Percentiles rank a stretch among this genome's conserved stretches.
Evolutionary conservation across 176 grass and related monocot species (phyloP).

Genomic region (Guadua angustifolia): DNA sequence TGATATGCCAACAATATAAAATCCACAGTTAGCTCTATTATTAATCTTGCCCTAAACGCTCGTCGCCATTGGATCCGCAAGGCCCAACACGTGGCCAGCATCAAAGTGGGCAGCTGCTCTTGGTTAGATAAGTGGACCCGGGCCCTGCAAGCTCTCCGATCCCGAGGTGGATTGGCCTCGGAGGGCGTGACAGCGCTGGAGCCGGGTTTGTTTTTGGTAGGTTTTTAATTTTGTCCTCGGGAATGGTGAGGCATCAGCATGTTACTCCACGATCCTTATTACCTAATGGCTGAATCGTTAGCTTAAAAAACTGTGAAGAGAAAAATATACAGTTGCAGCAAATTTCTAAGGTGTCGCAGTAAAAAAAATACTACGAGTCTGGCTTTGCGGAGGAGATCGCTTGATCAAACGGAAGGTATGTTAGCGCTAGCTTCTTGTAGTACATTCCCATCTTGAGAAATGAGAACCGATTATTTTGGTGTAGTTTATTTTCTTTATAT

Average conservation of each 20-base stretch:
- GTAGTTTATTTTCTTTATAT: no score
- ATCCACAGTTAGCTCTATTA: no score
- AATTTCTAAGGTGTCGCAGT: no score
- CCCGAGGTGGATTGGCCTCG: slow-evolving; percentile 68
- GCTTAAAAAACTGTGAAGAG: background rate
- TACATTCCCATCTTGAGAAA: no score
- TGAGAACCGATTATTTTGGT: no score
- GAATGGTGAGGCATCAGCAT: background rate
- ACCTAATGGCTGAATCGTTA: background rate
- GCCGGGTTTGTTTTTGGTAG: background rate
- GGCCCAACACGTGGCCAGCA: background rate
- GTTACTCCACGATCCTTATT: slow-evolving; percentile 10
- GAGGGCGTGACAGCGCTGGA: slow-evolving; percentile 6
- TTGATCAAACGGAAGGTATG: no score
- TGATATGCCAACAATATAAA: no score
- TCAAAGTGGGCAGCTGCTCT: background rate
- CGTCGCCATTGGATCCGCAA: slow-evolving; percentile 36
- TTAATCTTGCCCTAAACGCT: no score
- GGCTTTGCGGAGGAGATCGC: background rate
- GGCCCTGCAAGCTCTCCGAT: slow-evolving; percentile 49
- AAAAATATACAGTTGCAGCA: background rate
- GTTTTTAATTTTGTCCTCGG: background rate
- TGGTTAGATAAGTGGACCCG: background rate
- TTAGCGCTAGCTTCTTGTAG: no score
- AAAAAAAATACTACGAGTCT: no score